Evolutionary conservation across 1,139 yeast genomes (phyloP), one percentile per base, ranked within the genome.

Genomic region (Barnettozyma hawaiiensis): DNA sequence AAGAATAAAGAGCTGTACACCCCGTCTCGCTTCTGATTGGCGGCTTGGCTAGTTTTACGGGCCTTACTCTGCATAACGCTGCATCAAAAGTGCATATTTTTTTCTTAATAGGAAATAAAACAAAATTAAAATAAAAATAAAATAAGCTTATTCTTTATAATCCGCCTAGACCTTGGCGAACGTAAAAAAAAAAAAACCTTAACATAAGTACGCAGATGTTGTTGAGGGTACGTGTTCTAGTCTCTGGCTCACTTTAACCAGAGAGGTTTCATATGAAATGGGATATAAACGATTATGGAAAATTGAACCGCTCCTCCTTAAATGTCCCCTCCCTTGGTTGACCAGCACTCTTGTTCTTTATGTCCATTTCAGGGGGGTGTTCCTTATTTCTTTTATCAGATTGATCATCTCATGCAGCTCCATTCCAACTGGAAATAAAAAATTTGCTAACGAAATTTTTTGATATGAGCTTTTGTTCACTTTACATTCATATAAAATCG

Each of bases 21-120:
- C 29, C n/a, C 29, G 16, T 19, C 37, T 35, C 23, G 31, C 22
- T 31, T 18, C 24, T 35, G 23, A 35, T 35, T 35, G 37, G 37
- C 24, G 23, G 15, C 11, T 14, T 20, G 31, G 26, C 22, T 26
- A 7, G 26, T 11, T 14, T 9, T 20, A 12, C 24, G 18, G 15
- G 35, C 35, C 26, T 32, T 18, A 12, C 21, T 16, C 19, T 16
- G 32, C 32, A 29, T 29, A 29, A 16, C 3, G 21, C 9, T 29
- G 32, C 32, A 29, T 26, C 16, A 16, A n/a, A 26, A 26, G 29
- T 26, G 29, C 29, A 26, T n/a, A 16, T n/a, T 26, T 26, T 26
- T 26, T 3, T n/a, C n/a, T n/a, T n/a, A n/a, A n/a, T n/a, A n/a
- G n/a, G n/a, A n/a, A n/a, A n/a, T n/a, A n/a, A n/a, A n/a, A n/a